A percentile compares a stretch with the other conserved stretches of the same genome.
Evolutionary conservation across 192 early-diverging fungal species (phyloP).

Genomic region (Allomyces macrogynus): DNA sequence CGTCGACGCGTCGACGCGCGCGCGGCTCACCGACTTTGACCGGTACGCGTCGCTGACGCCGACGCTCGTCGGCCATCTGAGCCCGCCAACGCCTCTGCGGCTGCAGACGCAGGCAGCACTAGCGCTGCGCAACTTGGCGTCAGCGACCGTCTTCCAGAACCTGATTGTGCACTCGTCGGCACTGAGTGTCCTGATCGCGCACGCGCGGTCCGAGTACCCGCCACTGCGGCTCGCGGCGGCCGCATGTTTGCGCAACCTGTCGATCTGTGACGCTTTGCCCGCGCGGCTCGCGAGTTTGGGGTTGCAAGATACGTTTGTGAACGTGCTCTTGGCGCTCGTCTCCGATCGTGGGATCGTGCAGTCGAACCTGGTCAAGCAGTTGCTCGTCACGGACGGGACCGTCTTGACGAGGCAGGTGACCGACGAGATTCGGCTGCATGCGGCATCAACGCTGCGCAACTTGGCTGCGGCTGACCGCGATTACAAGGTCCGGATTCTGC

Average conservation of each 20-base stretch:
- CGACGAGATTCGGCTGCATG: slow-evolving; percentile 70
- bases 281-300: slow-evolving; percentile 67
- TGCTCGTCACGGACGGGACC: not conserved
- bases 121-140: slow-evolving; percentile 64
- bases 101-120: slow-evolving; percentile 76
- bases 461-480: slow-evolving; percentile 55
- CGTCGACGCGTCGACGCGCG: slow-evolving; percentile 48
- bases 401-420: slow-evolving; percentile 15
- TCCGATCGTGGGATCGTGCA: slow-evolving; percentile 15
- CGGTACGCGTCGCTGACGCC: slow-evolving; percentile 37
- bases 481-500: slow-evolving; percentile 52
- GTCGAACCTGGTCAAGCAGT: not conserved
- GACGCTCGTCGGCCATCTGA: slow-evolving; percentile 52
- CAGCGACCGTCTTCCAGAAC: slow-evolving; percentile 22
- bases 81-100: slow-evolving; percentile 47
- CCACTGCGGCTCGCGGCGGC: slow-evolving; percentile 63
- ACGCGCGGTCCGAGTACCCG: slow-evolving; percentile 50
- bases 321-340: slow-evolving; percentile 38
- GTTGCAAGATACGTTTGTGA: slow-evolving; percentile 38
- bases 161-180: slow-evolving; percentile 60
- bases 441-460: slow-evolving; percentile 65
- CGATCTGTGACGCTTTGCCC: slow-evolving; percentile 49
- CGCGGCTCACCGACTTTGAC: slow-evolving; percentile 48
- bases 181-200: slow-evolving; percentile 45
- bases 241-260: slow-evolving; percentile 74